Evolutionary conservation across 1,284 basidiomycete species (phyloP), one percentile per base, ranked within the genome.

Genomic region (Afroboletus lepidellus): DNA sequence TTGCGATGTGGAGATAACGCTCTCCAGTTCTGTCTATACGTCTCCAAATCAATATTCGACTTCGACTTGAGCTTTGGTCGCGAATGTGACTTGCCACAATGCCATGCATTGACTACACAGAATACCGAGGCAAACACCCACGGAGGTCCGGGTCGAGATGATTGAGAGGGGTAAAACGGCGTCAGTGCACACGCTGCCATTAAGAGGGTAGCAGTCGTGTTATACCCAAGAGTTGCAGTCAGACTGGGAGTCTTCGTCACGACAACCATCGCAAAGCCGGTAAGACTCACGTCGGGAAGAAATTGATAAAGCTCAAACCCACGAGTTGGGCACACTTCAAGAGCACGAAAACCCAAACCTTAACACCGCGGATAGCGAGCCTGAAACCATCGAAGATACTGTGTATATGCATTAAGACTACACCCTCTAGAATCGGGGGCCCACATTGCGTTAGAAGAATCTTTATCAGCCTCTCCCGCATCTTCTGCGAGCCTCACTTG

Each of bases 241-340:
- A 90, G 70, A 0, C 84, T 84, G 43, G 46, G 43, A 47, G 56
- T 6, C 37, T 20, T 50, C 5, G 43, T 53, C 12, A 58, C 8
- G 33, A 27, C 15, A 4, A 13, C 29, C 9, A n/a, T n/a, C 8
- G 24, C 37, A 23, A 20, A 18, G 25, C 48, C 39, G n/a, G 16
- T 6, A 16, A 20, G 5, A 69, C 77, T 50, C 58, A 84, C 81
- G 84, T 86, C 12, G 83, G 84, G 71, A 89, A 90, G 74, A 86
- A 90, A 57, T 84, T 81, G 48, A 85, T 81, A 64, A 87, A 90
- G 41, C 83, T 85, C 25, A 87, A 69, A 0, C 86, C 85, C 12
- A 90, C 62, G 9, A 81, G 64, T 55, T 80, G 78, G 0, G 76
- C 63, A 30, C 74, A 77, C 3, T 67, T 67, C 74, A 83, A 78